phyloP scores from a whole-genome alignment of 2,329 filamentous ascomycete genomes.

The Neospermospora avenae region DNA sequence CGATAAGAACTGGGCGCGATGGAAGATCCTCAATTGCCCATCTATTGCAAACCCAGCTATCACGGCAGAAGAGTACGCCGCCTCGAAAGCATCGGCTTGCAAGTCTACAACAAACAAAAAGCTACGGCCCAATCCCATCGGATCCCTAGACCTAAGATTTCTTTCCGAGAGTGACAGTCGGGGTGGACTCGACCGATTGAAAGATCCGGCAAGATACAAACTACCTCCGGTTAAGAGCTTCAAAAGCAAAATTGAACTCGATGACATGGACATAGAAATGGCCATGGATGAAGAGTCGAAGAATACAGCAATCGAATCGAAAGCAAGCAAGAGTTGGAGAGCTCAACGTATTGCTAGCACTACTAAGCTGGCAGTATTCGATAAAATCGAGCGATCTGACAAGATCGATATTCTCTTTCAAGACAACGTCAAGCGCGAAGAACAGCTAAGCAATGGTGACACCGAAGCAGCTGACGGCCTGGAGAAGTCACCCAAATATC shows the following conservation, averaged over 20 bases:
- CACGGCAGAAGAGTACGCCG: conserved; percentile 63
- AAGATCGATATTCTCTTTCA: conserved; percentile 60
- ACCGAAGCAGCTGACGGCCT: conserved; percentile 37
- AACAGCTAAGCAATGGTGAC: conserved; percentile 32
- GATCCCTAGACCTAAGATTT: conserved; percentile 74
- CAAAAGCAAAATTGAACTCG: conserved; percentile 68
- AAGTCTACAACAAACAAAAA: conserved; percentile 69
- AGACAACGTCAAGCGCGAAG: conserved; percentile 41
- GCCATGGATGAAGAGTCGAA: conserved; percentile 59
- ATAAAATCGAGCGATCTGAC: conserved; percentile 81
- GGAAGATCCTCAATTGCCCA: conserved; percentile 94
- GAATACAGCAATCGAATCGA: conserved; percentile 61
- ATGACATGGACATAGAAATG: conserved; percentile 85
- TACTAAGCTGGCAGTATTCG: conserved; percentile 72
- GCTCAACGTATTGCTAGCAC: conserved; percentile 77
- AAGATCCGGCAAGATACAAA: conserved; percentile 59
- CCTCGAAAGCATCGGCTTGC: conserved; percentile 63
- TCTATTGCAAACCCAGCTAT: conserved; percentile 77
- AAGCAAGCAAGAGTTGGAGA: conserved; percentile 88
- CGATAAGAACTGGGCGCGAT: conserved; percentile 98
- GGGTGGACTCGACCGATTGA: conserved; percentile 66
- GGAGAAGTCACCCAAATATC: conserved; percentile 44
- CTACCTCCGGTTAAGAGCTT: conserved; percentile 70
- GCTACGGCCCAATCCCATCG: conserved; percentile 64
- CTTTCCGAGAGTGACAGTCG: conserved; percentile 63